Conservation (phyloP, 2,329 filamentous ascomycete species). For the Aspergillus floridensis region DNA sequence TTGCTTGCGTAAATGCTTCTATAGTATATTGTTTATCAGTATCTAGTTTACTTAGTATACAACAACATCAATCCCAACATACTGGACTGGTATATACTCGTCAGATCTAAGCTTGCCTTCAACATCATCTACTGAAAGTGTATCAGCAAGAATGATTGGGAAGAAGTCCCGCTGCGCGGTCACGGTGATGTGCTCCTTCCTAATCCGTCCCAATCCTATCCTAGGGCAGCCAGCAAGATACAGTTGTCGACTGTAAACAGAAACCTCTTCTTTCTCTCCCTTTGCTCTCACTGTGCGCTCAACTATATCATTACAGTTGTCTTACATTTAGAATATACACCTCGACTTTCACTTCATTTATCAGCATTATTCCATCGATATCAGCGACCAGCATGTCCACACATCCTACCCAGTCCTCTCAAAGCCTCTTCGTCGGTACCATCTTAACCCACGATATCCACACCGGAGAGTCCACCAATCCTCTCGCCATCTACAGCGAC, state of each 20-base stretch:
- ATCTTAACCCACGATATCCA: constrained; percentile 23
- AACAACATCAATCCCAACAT: too few relatives aligned
- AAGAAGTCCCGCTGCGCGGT: too few relatives aligned
- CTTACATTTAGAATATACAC: neutral
- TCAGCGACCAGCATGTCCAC: neutral
- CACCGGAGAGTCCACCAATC: constrained; percentile 12
- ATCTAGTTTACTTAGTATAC: too few relatives aligned
- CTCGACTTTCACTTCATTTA: neutral
- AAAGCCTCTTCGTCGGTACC: constrained; percentile 18
- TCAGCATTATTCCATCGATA: neutral
- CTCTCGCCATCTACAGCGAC: constrained; percentile 25
- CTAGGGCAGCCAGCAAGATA: neutral
- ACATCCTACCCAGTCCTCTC: neutral
- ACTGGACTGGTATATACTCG: too few relatives aligned
- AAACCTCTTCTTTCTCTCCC: neutral
- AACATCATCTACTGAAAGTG: too few relatives aligned
- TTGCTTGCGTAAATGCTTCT: too few relatives aligned
- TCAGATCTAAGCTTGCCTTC: too few relatives aligned
- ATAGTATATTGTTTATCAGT: too few relatives aligned
- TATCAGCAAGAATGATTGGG: too few relatives aligned
- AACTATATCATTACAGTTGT: neutral
- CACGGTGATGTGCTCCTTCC: neutral
- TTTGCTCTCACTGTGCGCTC: neutral
- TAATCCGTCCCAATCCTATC: neutral
- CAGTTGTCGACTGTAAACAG: too few relatives aligned